Evolutionary conservation across 108 stramenopile genomes (phyloP).

Genomic region (Cyclotella atomus): DNA sequence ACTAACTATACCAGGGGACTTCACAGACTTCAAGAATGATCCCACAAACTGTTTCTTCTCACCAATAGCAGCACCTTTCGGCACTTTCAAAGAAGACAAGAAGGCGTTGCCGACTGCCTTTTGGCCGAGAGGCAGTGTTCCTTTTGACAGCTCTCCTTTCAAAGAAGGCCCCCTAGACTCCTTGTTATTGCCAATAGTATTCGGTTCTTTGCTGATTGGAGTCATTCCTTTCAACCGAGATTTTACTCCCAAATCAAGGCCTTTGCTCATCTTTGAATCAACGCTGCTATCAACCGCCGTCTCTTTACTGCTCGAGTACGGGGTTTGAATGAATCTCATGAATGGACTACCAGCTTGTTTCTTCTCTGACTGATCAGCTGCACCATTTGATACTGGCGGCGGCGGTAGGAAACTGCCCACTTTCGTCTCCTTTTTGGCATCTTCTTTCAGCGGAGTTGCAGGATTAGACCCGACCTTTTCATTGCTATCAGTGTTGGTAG

Average conservation of each 20-base stretch:
- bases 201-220: neutral
- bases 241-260: neutral
- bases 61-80: constrained; percentile 1
- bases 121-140: neutral
- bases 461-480: too few relatives aligned
- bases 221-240: too few relatives aligned
- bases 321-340: too few relatives aligned
- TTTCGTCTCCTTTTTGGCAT: too few relatives aligned
- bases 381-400: too few relatives aligned
- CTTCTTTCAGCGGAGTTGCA: too few relatives aligned
- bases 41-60: constrained; percentile 1
- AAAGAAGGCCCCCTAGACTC: neutral
- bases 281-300: neutral
- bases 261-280: neutral
- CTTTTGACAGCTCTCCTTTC: neutral
- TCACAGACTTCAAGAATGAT: neutral
- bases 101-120: neutral
- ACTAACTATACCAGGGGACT: neutral
- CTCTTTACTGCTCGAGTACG: too few relatives aligned
- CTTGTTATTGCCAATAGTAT: neutral
- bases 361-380: too few relatives aligned
- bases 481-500: too few relatives aligned
- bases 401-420: too few relatives aligned
- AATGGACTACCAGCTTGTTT: too few relatives aligned
- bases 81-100: neutral